These are phyloP conservation scores for Yarrowia divulgata DNA, from an alignment of 805 yeast species.

Conservation along the genomic window DNA sequence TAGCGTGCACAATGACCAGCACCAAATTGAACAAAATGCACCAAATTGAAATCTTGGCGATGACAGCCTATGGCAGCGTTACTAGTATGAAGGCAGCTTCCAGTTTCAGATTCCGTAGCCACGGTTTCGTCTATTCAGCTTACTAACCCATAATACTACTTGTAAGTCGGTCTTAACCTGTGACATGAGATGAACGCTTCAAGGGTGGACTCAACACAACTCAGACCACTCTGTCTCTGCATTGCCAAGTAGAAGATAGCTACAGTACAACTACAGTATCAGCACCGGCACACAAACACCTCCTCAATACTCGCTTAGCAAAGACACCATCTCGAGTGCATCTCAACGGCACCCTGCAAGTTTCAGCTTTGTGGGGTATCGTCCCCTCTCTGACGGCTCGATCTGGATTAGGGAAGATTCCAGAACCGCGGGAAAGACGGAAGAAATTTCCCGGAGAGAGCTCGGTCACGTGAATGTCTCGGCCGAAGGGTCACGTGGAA, in stretches of 20 bases:
- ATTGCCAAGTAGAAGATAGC: no score
- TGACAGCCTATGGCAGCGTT: neutral
- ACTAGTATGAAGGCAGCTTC: neutral
- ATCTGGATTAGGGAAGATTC: neutral
- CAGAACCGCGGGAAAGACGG: neutral
- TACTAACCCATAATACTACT: no score
- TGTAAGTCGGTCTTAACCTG: no score
- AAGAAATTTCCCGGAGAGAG: neutral
- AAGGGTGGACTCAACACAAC: no score
- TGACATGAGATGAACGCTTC: no score
- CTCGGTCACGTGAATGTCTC: neutral
- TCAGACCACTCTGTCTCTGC: no score
- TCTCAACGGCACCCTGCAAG: neutral
- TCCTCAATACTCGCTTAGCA: no score
- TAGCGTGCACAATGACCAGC: neutral
- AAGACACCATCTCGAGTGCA: neutral
- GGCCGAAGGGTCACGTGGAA: conserved; percentile 1
- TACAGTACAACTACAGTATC: no score
- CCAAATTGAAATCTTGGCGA: neutral
- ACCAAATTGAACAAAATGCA: no score
- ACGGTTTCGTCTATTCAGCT: no score
- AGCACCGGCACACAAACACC: no score
- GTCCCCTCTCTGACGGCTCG: neutral
- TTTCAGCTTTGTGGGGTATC: neutral
- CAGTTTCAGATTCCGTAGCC: neutral